Percentiles rank a stretch among this genome's conserved stretches.
Evolutionary conservation across 78 protist genomes (phyloP).

Genomic region (Tieghemostelium lacteum): DNA sequence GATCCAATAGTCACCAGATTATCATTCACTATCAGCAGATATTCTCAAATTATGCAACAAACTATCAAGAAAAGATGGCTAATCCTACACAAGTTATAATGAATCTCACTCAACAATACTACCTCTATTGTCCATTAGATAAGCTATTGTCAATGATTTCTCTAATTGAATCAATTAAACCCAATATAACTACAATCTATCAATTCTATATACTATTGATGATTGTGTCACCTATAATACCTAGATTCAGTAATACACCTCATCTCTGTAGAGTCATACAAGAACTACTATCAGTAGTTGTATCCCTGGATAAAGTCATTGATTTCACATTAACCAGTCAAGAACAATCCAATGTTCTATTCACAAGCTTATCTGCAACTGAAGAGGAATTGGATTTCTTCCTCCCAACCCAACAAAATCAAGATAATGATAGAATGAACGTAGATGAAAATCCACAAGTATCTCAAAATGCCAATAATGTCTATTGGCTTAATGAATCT

Average conservation of each 20-base stretch:
- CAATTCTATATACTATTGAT: conserved; percentile 4
- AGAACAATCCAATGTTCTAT: background rate
- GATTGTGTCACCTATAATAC: background rate
- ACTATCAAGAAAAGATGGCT: conserved; percentile 9
- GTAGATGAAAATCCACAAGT: too few relatives aligned
- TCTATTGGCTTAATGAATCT: too few relatives aligned
- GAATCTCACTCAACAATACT: conserved; percentile 3
- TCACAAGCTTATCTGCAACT: background rate
- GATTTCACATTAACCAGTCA: background rate
- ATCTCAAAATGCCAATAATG: too few relatives aligned
- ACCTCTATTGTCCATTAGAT: conserved; percentile 32
- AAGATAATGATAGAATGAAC: too few relatives aligned
- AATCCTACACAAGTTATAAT: conserved; percentile 9
- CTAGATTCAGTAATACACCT: conserved; percentile 8
- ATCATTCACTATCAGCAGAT: background rate
- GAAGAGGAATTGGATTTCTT: background rate
- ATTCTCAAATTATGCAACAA: conserved; percentile 18
- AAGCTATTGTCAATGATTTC: conserved; percentile 1
- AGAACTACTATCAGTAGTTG: background rate
- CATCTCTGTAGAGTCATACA: background rate
- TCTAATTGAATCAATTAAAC: background rate
- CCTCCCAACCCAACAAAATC: background rate
- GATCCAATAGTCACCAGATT: too few relatives aligned
- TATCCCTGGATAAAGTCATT: background rate
- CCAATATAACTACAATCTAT: background rate